Base-by-base conservation (phyloP, 257 asterid genomes). In the Gentiana macrophylla region DNA sequence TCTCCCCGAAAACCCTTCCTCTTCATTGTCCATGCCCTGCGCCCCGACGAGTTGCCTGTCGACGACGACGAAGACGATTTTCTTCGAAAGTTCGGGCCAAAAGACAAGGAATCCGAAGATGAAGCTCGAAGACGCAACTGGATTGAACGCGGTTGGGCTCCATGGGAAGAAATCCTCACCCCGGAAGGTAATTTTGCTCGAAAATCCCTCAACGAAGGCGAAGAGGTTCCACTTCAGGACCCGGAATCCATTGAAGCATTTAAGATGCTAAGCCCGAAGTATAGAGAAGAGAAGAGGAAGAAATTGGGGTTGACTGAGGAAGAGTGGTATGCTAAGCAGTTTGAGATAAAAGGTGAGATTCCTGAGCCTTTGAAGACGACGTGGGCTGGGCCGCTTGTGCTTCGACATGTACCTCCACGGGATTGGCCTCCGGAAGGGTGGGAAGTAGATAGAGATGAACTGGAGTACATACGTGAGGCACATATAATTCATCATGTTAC, bases 391-490 rank as follows among this genome's bases (percentile, higher is more conserved):
- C 94, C 96, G 0, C 34, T 84, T 75, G 89, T 82, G 73, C 67
- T 90, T 62, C 78, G 85, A 1, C 76, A 75, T 11, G 80, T 90
- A 53, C 89, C 98, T 1, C 98, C 98, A 0, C 64, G 98, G 69
- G 98, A 90, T 35, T 90, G 98, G 98, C 98, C 98, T 10, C 98
- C 96, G 6, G 74, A 86, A 13, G 98, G 94, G 53, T 90, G 98
- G 98, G 73, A 69, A 73, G 95, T 86, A 62, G 89, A 90, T 57
- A 84, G 49, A 79, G 64, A 75, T 70, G 96, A 90, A 37, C 60
- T 90, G 85, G 98, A 90, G 59, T 90, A 80, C 43, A 86, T 90
- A 56, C 84, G 98, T 1, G 96, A 74, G 36, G 94, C 91, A 1
- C 98, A 90, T 63, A 86, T 69, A 80, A 3, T 86, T 43, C 61